Percentiles rank a stretch among this genome's conserved stretches.
Conservation (phyloP, 2,329 filamentous ascomycete species). For the Fusarium transvaalense region DNA sequence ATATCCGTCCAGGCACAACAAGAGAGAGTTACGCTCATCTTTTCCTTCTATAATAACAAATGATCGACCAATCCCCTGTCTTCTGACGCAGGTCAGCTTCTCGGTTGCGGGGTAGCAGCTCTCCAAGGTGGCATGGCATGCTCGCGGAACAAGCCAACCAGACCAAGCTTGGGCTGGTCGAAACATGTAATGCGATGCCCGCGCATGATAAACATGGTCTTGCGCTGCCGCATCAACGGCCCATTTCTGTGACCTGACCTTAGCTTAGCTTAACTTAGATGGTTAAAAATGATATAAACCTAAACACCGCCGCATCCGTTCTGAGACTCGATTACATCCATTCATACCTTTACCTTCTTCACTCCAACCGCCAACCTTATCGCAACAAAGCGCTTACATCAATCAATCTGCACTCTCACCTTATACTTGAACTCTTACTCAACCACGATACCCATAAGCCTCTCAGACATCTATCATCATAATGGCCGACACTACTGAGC, state of each 20-base stretch:
- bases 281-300: slow-evolving; percentile 38
- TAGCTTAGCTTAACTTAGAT: slow-evolving; percentile 22
- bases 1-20: slow-evolving; percentile 27
- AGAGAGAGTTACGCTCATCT: slow-evolving; percentile 4
- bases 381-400: slow-evolving; percentile 21
- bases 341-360: slow-evolving; percentile 1
- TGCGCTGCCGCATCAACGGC: slow-evolving; percentile 48
- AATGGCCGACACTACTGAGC: slow-evolving; percentile 50
- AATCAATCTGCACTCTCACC: not conserved
- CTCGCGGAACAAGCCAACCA: slow-evolving; percentile 29
- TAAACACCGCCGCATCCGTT: slow-evolving; percentile 39
- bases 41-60: slow-evolving; percentile 1
- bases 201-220: slow-evolving; percentile 41
- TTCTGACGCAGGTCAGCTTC: slow-evolving; percentile 40
- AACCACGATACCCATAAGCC: not conserved
- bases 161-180: slow-evolving; percentile 11
- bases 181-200: slow-evolving; percentile 38
- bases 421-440: not conserved
- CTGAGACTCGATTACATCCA: slow-evolving; percentile 25
- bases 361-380: slow-evolving; percentile 8
- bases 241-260: slow-evolving; percentile 45
- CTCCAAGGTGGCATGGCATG: slow-evolving; percentile 29
- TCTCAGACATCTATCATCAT: slow-evolving; percentile 13
- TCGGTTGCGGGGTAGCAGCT: slow-evolving; percentile 48
- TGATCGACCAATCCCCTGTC: slow-evolving; percentile 45